Conservation (phyloP, 1,284 basidiomycete species). For the Heterobasidion annosum region DNA sequence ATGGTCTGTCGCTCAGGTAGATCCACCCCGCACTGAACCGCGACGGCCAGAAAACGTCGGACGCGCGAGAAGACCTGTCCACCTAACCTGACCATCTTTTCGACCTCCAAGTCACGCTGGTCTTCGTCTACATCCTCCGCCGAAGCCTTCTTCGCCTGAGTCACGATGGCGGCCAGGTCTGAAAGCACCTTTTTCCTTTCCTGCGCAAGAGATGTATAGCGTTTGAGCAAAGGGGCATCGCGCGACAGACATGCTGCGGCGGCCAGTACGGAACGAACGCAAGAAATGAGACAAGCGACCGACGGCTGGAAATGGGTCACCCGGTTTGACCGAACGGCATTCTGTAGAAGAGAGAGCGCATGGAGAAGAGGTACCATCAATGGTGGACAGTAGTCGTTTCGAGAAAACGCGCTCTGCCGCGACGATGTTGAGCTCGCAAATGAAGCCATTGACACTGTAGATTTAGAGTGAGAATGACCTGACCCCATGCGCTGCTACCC, state of each 20-base stretch:
- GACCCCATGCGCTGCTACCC: conserved; percentile 5
- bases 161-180: conserved; percentile 77
- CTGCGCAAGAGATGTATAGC: conserved; percentile 59
- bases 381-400: conserved; percentile 52
- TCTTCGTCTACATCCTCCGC: conserved; percentile 36
- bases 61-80: conserved; percentile 71
- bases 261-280: conserved; percentile 84
- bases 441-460: conserved; percentile 8
- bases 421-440: conserved; percentile 9
- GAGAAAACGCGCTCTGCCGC: conserved; percentile 15
- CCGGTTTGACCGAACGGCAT: conserved; percentile 71
- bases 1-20: conserved; percentile 45
- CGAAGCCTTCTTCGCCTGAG: conserved; percentile 75
- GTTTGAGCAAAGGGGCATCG: conserved; percentile 67
- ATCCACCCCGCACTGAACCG: conserved; percentile 72
- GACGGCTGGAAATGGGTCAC: conserved; percentile 79
- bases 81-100: conserved; percentile 64
- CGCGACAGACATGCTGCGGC: conserved; percentile 82
- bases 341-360: conserved; percentile 79
- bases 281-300: conserved; percentile 87
- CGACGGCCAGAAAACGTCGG: conserved; percentile 61
- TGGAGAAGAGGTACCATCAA: conserved; percentile 76
- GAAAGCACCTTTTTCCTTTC: conserved; percentile 81
- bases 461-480: conserved; percentile 11
- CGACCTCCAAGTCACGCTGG: conserved; percentile 48